Percentiles rank a stretch among this genome's conserved stretches.
Evolutionary conservation across 768 basidiomycete species (phyloP).

Genomic region (Pleurotus sapidus): DNA sequence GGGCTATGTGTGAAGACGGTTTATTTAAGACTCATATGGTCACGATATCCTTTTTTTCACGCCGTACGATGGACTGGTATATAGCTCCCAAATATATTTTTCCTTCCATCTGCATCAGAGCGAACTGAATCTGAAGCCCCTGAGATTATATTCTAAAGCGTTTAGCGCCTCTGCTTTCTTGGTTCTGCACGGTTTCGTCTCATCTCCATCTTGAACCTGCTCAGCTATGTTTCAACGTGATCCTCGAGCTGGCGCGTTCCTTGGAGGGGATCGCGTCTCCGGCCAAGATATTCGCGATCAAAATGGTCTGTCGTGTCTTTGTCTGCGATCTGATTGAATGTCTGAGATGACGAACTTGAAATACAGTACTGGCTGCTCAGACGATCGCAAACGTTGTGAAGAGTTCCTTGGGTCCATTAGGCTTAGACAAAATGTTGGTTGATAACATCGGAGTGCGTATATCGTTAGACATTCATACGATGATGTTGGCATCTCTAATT

Average conservation of each 20-base stretch:
- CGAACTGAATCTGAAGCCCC: neutral
- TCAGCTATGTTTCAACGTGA: constrained; percentile 81
- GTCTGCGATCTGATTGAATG: constrained; percentile 1
- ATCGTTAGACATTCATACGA: neutral
- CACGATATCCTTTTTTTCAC: constrained; percentile 1
- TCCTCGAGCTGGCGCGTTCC: constrained; percentile 86
- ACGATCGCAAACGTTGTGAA: constrained; percentile 98
- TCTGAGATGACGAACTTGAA: constrained; percentile 12
- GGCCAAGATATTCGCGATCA: constrained; percentile 97
- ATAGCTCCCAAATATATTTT: neutral
- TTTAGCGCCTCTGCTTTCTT: neutral
- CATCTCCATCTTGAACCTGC: constrained; percentile 3
- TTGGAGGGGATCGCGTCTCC: constrained; percentile 91
- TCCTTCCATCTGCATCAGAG: neutral
- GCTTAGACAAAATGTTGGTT: constrained; percentile 96
- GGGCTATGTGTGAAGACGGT: no score
- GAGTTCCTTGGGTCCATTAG: constrained; percentile 92
- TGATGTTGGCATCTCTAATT: constrained; percentile 5
- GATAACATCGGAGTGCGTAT: constrained; percentile 90
- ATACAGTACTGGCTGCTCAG: constrained; percentile 86
- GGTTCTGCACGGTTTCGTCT: constrained; percentile 4
- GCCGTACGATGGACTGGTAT: neutral
- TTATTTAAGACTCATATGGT: neutral
- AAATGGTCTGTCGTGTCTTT: constrained; percentile 65
- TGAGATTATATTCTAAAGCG: constrained; percentile 2